Percentiles rank a stretch among this genome's conserved stretches.
Evolutionary conservation across 495 filamentous ascomycete genomes (phyloP).

Genomic region (Cercophora scortea): DNA sequence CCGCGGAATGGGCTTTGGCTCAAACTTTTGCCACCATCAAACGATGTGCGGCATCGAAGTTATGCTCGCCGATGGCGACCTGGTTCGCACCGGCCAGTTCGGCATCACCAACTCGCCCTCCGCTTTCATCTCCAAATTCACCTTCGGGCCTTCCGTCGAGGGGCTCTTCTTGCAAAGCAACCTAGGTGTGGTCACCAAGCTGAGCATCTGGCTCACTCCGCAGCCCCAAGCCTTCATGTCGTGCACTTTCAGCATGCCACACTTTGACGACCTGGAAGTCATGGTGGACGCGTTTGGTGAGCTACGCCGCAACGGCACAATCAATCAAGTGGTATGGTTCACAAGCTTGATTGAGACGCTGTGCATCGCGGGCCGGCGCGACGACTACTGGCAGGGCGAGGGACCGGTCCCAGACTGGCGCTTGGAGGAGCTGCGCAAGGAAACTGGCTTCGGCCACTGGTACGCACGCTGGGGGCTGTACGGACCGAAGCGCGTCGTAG

Average conservation of each 20-base stretch:
- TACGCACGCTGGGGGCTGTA: constrained; percentile 40
- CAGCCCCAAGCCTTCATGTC: constrained; percentile 43
- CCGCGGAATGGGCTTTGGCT: constrained; percentile 36
- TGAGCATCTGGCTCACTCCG: constrained; percentile 38
- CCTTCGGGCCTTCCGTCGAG: constrained; percentile 40
- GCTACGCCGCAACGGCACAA: constrained; percentile 28
- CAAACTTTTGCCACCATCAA: constrained; percentile 42
- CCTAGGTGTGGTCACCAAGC: constrained; percentile 42
- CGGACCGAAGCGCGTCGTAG: constrained; percentile 32
- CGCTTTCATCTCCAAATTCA: constrained; percentile 38
- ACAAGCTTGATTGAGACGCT: constrained; percentile 40
- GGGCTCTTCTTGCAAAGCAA: constrained; percentile 44
- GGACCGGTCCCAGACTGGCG: constrained; percentile 40
- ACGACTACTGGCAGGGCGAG: constrained; percentile 36
- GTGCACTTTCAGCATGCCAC: constrained; percentile 40
- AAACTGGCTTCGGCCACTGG: constrained; percentile 39
- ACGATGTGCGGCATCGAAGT: constrained; percentile 41
- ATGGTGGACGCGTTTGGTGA: constrained; percentile 33
- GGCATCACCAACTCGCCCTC: constrained; percentile 35
- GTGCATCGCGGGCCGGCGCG: constrained; percentile 36
- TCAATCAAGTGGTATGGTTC: constrained; percentile 34
- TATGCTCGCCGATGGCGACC: constrained; percentile 38
- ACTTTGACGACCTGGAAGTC: constrained; percentile 36
- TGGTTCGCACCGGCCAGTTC: constrained; percentile 44
- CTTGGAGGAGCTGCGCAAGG: constrained; percentile 32